Evolutionary conservation across 2,329 filamentous ascomycete species (phyloP), one percentile per base, ranked within the genome.

Genomic region (Septoria linicola): DNA sequence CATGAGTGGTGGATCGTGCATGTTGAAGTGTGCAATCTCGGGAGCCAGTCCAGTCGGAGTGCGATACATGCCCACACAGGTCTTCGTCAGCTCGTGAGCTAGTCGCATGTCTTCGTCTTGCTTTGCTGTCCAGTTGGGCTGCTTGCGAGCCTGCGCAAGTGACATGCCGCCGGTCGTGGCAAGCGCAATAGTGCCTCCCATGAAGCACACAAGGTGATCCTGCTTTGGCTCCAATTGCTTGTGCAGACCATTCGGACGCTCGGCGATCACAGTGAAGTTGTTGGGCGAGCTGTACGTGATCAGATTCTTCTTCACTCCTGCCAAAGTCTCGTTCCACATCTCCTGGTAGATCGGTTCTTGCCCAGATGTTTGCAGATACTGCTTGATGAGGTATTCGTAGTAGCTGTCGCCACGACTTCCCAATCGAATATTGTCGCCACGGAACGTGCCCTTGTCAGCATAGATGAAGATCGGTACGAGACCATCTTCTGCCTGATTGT

Each of bases 351-450:
- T 73, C 0, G 83, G 78, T 68, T 99, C 92, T 65, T 91, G 79
- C 67, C 87, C 83, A 50, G 88, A 88, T 10, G 93, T 99, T 71
- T 99, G 93, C 16, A 96, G 78, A 68, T 95, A 97, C 70, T 99
- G 93, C 74, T 99, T 99, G 76, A 97, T 95, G 43, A 99, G 82
- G 69, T 99, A 99, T 73, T 99, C 89, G 72, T 99, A 99, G 73
- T 97, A 99, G 41, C 91, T 96, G 74, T 99, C 93, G 39, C 93
- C 93, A 55, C 93, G 83, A 68, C 89, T 96, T 32, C 93, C 93
- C 17, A 97, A 79, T 14, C 93, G 87, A 64, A 99, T 92, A 66
- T 96, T 95, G 16, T 83, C 73, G 16, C 89, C 89, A 43, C 82
- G 80, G 72, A 97, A 99, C 46, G 82, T 74, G 50, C 93, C 93